Base-by-base conservation (phyloP, 805 yeast species). In the Cyberlindnera mississippiensis region DNA sequence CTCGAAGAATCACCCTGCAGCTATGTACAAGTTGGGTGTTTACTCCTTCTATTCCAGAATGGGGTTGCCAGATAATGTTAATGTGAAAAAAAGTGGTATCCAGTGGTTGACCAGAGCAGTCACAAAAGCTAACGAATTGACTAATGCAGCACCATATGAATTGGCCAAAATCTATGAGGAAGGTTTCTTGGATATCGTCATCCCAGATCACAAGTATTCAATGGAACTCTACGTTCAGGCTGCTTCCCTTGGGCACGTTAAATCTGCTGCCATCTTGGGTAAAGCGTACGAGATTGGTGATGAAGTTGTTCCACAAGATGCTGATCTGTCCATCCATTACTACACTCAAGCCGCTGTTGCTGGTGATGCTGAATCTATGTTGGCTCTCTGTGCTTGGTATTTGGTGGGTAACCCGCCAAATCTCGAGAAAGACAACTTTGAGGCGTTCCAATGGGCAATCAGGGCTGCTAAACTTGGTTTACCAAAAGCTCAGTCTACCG, bases 341-440 rank as follows among this genome's bases (percentile, higher is more conserved):
- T 91, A 87, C 61, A 89, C 96, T 0, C 80, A 85, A 49, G 96
- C 96, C 0, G 96, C 98, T 0, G 61, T 82, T 24, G 82, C 82
- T 4, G 96, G 96, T 6, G 96, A 93, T 61, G 75, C 95, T 1
- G 80, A 76, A 36, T 82, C 96, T 10, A 93, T 91, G 96, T 70
- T 91, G 56, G 90, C 96, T 2, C 71, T 91, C 68, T 90, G 97
- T 62, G 96, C 97, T 2, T 93, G 98, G 97, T 93, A 91, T 60
- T 70, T 91, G 62, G 83, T 88, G 20, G 99, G 99, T 0, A 81
- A 86, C 27, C 90, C 85, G 27, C 90, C 93, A n/a, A 76, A 76
- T 35, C 72, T 93, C 53, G 82, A 80, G 8, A 76, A 76, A 48
- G 91, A 90, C 61, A 85, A 82, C 41, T 75, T 67, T 40, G 96